A percentile compares a stretch with the other conserved stretches of the same genome.
These are phyloP conservation scores for Mucor irregularis DNA, from an alignment of 371 early-diverging fungal genomes.

Conservation along the genomic window DNA sequence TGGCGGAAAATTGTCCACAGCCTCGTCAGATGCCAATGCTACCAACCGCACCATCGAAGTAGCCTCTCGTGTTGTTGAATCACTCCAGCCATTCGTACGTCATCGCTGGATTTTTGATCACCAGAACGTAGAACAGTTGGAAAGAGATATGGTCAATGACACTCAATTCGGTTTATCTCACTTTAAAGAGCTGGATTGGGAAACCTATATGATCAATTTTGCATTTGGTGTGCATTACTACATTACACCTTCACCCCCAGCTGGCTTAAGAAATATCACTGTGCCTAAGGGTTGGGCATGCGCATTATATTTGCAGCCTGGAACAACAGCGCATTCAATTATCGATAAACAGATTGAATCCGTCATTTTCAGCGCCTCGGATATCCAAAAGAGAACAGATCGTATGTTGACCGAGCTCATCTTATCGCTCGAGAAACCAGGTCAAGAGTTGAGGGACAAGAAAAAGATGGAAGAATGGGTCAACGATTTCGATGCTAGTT, in stretches of 20 bases:
- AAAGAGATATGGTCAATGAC: conserved; percentile 20
- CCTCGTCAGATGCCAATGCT: conserved; percentile 13
- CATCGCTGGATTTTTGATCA: conserved; percentile 43
- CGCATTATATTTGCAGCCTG: conserved; percentile 35
- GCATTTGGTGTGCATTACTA: conserved; percentile 44
- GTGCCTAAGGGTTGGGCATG: conserved; percentile 44
- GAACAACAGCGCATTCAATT: conserved; percentile 28
- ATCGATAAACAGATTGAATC: conserved; percentile 48
- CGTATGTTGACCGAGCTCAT: conserved; percentile 43
- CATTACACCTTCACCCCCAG: conserved; percentile 32
- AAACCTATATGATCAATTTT: conserved; percentile 42
- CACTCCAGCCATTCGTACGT: conserved; percentile 40
- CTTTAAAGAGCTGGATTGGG: conserved; percentile 35
- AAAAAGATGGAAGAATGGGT: conserved; percentile 50
- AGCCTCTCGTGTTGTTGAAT: conserved; percentile 36
- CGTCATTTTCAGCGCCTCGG: conserved; percentile 42
- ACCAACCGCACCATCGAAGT: conserved; percentile 34
- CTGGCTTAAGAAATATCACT: conserved; percentile 37
- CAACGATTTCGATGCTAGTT: conserved; percentile 49
- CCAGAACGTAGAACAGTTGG: conserved; percentile 30
- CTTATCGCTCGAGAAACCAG: conserved; percentile 39
- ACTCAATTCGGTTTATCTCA: conserved; percentile 20
- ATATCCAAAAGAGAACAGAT: conserved; percentile 48
- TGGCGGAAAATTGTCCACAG: background rate
- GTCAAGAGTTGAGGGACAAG: conserved; percentile 30